Conservation (phyloP, 2,329 filamentous ascomycete genomes). For the Endoconidiophora polonica region DNA sequence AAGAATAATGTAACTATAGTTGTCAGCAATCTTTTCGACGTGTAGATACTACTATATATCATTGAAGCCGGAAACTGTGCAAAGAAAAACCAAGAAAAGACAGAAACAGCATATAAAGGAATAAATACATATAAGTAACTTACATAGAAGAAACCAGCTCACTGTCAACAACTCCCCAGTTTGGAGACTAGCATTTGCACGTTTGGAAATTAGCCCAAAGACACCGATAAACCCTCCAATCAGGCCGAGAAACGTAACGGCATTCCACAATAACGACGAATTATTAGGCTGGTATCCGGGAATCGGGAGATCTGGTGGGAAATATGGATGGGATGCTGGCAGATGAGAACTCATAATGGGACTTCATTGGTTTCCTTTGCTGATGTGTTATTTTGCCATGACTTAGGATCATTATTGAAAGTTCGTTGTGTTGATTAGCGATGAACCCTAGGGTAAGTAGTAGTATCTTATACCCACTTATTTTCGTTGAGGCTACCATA, state of each 20-base stretch:
- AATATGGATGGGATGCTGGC: slow-evolving; percentile 45
- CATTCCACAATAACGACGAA: slow-evolving; percentile 22
- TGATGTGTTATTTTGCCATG: too few relatives aligned
- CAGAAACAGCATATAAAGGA: background rate
- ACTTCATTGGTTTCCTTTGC: too few relatives aligned
- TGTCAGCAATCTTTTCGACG: background rate
- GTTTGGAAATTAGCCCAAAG: too few relatives aligned
- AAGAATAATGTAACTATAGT: background rate
- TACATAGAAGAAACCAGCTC: slow-evolving; percentile 10
- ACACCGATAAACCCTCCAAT: slow-evolving; percentile 1
- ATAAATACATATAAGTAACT: background rate
- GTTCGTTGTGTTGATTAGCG: too few relatives aligned
- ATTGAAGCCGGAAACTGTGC: background rate
- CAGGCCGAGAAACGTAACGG: background rate
- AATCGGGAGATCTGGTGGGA: slow-evolving; percentile 46
- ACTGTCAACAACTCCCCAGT: slow-evolving; percentile 3
- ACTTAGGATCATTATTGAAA: too few relatives aligned
- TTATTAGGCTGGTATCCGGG: slow-evolving; percentile 50
- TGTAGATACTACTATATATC: too few relatives aligned
- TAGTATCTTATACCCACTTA: too few relatives aligned
- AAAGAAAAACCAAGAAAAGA: background rate
- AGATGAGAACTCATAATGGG: too few relatives aligned
- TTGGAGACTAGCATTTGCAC: background rate
- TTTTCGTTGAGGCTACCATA: too few relatives aligned
- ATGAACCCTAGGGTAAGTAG: too few relatives aligned